phyloP scores from a whole-genome alignment of 2,329 filamentous ascomycete species.

The Colletotrichum sp. region DNA sequence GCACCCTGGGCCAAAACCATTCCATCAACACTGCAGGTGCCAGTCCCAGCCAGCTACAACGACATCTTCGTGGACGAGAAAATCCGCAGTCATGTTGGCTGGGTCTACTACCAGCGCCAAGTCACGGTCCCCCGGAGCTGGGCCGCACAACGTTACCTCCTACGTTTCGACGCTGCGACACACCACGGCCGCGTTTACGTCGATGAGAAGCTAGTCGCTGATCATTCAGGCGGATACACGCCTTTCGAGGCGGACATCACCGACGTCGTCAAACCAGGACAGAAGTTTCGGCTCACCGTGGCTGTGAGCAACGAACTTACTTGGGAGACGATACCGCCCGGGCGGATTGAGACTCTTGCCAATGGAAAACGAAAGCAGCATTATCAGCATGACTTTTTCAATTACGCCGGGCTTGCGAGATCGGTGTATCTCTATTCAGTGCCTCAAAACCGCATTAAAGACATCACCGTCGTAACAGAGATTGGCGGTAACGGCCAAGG shows the following conservation, averaged over 20 bases:
- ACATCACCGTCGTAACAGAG: slow-evolving; percentile 27
- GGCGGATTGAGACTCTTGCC: slow-evolving; percentile 4
- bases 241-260: slow-evolving; percentile 31
- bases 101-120: slow-evolving; percentile 34
- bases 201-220: slow-evolving; percentile 27
- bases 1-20: slow-evolving; percentile 32
- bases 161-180: slow-evolving; percentile 32
- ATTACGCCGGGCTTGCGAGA: slow-evolving; percentile 31
- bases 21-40: slow-evolving; percentile 23
- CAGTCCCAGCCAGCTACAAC: slow-evolving; percentile 30
- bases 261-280: slow-evolving; percentile 21
- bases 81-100: slow-evolving; percentile 33
- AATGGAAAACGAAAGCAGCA: slow-evolving; percentile 26
- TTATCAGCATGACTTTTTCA: slow-evolving; percentile 36
- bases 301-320: slow-evolving; percentile 34
- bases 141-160: slow-evolving; percentile 21
- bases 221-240: slow-evolving; percentile 31
- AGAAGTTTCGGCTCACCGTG: slow-evolving; percentile 32
- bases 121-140: slow-evolving; percentile 27
- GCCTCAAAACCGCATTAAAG: slow-evolving; percentile 24
- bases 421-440: slow-evolving; percentile 32
- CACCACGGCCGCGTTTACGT: slow-evolving; percentile 31
- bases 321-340: slow-evolving; percentile 32
- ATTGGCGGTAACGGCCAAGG: slow-evolving; percentile 16
- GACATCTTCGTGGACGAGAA: slow-evolving; percentile 25